A percentile compares a stretch with the other conserved stretches of the same genome.
phyloP scores from a whole-genome alignment of 306 rosid species.

The Chamaecrista fasciculata region DNA sequence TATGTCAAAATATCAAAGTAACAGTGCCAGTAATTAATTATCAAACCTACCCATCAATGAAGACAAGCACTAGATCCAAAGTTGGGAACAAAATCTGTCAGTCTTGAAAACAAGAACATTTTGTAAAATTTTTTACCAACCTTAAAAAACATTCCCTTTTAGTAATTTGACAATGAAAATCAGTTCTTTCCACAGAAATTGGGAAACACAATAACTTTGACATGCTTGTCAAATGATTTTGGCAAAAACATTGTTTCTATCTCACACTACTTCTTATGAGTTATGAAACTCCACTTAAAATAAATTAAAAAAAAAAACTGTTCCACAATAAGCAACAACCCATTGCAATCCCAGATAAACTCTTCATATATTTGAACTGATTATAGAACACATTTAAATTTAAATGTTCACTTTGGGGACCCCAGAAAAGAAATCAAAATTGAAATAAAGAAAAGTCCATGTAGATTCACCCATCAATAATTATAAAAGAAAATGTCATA shows the following conservation, averaged over 20 bases:
- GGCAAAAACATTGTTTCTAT: too few relatives aligned
- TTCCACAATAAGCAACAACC: too few relatives aligned
- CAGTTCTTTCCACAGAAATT: too few relatives aligned
- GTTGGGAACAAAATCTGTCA: background rate
- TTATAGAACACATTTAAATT: background rate
- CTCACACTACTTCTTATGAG: too few relatives aligned
- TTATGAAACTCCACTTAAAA: too few relatives aligned
- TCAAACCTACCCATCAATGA: background rate
- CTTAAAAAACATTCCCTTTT: too few relatives aligned
- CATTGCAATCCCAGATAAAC: too few relatives aligned
- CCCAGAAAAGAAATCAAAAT: background rate
- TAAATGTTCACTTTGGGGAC: background rate
- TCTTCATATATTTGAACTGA: background rate
- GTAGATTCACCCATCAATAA: background rate
- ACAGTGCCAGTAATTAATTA: background rate
- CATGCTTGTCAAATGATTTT: too few relatives aligned
- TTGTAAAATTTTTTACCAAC: background rate
- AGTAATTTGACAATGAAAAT: too few relatives aligned
- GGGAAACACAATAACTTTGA: too few relatives aligned
- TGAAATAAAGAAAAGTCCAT: background rate
- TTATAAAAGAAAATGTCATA: too few relatives aligned
- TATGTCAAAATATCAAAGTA: background rate
- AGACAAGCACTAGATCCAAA: background rate
- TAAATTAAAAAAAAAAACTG: too few relatives aligned
- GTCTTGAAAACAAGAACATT: background rate